Base-by-base conservation (phyloP, 1,139 yeast genomes). In the Geotrichum bryndzae region DNA sequence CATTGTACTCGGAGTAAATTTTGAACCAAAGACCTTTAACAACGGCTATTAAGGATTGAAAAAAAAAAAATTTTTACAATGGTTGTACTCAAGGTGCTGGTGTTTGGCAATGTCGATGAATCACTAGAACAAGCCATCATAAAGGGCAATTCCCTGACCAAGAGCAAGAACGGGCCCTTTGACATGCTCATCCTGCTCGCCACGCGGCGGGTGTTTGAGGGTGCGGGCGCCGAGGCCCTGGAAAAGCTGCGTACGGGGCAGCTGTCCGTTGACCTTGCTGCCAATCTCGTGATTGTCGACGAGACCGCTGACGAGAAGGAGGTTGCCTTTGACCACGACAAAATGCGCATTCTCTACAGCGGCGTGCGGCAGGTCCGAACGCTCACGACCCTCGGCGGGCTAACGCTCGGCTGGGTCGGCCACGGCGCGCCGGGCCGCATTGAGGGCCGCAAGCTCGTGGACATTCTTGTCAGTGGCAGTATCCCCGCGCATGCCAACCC, bases 81-180 rank as follows among this genome's bases (percentile, higher is more conserved):
- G 54, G 41, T 38, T 8, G 18, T 31, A 29, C 13, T 52, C 6
- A 52, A 52, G 27, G 41, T 52, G 18, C 66, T 70, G 18, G 70
- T 69, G 6, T 67, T 70, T 62, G 72, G 72, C n/a, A 62, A 64
- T 8, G 60, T 64, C 4, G 59, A 60, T 15, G 66, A 57, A 18
- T 46, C 51, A 15, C 53, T 65, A 4, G 51, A 33, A 3, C 56
- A 54, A 31, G 67, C 66, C 0, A 38, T 69, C 1, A 58, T 55
- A 4, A 67, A 67, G 50, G 69, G 67, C 8, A 68, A 68, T 51
- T 54, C 65, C 8, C 54, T 69, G 45, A 64, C 69, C 54, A 54
- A 52, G 18, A 58, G 65, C 22, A 67, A 66, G 45, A 67, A 65
- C 53, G 73, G 73, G 1, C 73, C 73, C 1, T 70, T 70, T 57